Conservation (phyloP, 2,329 filamentous ascomycete species). For the Nemania abortiva region DNA sequence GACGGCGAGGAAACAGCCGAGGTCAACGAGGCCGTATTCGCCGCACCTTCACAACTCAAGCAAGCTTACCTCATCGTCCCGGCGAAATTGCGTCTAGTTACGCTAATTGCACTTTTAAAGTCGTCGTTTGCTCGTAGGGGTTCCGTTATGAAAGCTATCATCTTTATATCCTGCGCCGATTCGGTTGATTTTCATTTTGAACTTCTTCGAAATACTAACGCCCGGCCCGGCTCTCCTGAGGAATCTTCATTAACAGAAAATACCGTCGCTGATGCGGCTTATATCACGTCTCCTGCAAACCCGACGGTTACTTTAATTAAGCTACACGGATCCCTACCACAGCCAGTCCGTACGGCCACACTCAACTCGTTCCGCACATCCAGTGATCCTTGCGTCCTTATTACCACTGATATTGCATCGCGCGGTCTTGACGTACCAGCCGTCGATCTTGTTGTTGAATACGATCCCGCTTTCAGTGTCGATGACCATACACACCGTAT, state of each 20-base stretch:
- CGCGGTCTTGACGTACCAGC: conserved; percentile 95
- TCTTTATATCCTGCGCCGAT: conserved; percentile 97
- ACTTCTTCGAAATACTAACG: conserved; percentile 68
- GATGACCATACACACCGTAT: conserved; percentile 96
- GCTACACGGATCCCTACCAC: conserved; percentile 91
- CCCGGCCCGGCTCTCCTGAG: conserved; percentile 42
- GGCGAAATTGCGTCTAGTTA: conserved; percentile 90
- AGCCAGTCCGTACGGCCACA: conserved; percentile 87
- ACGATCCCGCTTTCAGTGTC: conserved; percentile 92
- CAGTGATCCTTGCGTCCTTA: conserved; percentile 80
- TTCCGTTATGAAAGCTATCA: conserved; percentile 94
- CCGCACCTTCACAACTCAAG: conserved; percentile 91
- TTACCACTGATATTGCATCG: conserved; percentile 96
- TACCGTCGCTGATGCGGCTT: conserved; percentile 76
- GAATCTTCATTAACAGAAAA: conserved; percentile 58
- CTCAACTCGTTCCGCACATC: conserved; percentile 82
- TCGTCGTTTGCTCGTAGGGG: conserved; percentile 89
- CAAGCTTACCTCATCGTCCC: conserved; percentile 90
- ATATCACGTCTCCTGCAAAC: conserved; percentile 81
- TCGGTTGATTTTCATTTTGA: conserved; percentile 98
- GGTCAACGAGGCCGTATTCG: conserved; percentile 71
- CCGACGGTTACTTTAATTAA: conserved; percentile 80
- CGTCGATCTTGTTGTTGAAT: conserved; percentile 94
- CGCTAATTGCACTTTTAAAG: conserved; percentile 85
- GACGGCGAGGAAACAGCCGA: conserved; percentile 60